phyloP scores from a whole-genome alignment of 371 early-diverging fungal species.

The Mortierella sp. region DNA sequence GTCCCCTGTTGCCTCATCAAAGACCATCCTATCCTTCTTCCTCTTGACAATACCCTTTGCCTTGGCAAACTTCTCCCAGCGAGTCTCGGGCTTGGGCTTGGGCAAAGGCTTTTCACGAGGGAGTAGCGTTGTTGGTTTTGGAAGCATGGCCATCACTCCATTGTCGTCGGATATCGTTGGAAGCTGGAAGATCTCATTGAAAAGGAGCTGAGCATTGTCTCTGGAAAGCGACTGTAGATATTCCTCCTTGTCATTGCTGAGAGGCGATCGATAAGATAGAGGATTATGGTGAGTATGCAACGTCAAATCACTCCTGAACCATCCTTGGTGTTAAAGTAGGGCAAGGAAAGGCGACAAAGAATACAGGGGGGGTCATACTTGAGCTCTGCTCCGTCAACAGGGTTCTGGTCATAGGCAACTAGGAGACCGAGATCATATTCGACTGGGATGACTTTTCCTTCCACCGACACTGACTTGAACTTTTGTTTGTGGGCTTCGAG shows the following conservation, averaged over 20 bases:
- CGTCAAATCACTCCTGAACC: no score
- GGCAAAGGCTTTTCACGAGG: constrained; percentile 95
- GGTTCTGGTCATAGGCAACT: constrained; percentile 82
- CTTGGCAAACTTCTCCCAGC: constrained; percentile 99
- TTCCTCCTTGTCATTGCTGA: constrained; percentile 61
- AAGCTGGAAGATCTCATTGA: constrained; percentile 89
- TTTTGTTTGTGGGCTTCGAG: constrained; percentile 72
- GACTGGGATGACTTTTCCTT: constrained; percentile 80
- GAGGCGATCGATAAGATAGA: no score
- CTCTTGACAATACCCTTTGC: constrained; percentile 95
- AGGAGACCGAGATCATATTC: constrained; percentile 89
- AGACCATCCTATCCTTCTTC: constrained; percentile 87
- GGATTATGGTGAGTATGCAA: no score
- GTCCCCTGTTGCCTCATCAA: constrained; percentile 88
- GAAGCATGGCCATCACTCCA: constrained; percentile 87
- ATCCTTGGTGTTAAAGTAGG: no score
- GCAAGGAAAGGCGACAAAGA: no score
- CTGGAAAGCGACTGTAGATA: constrained; percentile 79
- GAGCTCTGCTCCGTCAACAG: constrained; percentile 73
- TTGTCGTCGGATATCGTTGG: constrained; percentile 77
- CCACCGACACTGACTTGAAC: constrained; percentile 71
- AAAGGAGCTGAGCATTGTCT: constrained; percentile 87
- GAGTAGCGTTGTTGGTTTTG: constrained; percentile 68
- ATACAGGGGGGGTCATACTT: constrained; percentile 56
- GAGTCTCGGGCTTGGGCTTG: constrained; percentile 88